Conservation (phyloP, 208 protist species). For the Angomonas ambiguus region DNA sequence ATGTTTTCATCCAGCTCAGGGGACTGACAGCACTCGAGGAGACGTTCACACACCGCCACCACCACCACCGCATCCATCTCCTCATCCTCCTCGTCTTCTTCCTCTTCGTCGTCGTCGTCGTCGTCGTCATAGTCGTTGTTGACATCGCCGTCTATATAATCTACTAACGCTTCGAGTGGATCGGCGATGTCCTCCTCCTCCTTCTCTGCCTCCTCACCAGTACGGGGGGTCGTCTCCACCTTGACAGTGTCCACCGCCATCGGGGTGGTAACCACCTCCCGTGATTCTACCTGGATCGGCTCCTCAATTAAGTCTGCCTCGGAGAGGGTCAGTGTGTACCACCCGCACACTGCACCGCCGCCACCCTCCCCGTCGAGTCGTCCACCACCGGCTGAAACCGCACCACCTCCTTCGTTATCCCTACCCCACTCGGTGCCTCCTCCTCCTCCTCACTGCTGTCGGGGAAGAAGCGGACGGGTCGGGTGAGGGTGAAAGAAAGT, state of each 20-base stretch:
- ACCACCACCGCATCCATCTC: constrained; percentile 59
- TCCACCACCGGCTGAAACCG: constrained; percentile 26
- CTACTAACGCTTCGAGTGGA: constrained; percentile 15
- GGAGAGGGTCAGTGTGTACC: constrained; percentile 67
- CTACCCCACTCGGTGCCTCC: too few relatives aligned
- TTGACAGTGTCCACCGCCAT: too few relatives aligned
- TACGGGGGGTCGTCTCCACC: too few relatives aligned
- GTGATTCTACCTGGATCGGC: too few relatives aligned
- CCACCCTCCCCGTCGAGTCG: constrained; percentile 46
- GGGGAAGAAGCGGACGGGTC: constrained; percentile 20
- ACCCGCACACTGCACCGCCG: constrained; percentile 38
- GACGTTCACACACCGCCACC: constrained; percentile 59
- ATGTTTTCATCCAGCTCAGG: constrained; percentile 54
- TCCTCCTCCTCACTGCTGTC: constrained; percentile 13
- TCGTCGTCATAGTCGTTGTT: constrained; percentile 26
- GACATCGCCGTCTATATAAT: constrained; percentile 14
- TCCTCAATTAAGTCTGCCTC: too few relatives aligned
- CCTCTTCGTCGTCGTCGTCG: constrained; percentile 36
- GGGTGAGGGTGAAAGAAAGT: neutral
- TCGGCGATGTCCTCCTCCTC: constrained; percentile 9
- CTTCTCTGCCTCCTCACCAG: too few relatives aligned
- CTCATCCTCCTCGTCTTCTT: constrained; percentile 65
- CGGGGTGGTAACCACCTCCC: too few relatives aligned
- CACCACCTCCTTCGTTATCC: constrained; percentile 9
- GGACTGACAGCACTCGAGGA: constrained; percentile 65